Conservation (phyloP, 2,329 filamentous ascomycete species). For the Rhynchosporium agropyri region DNA sequence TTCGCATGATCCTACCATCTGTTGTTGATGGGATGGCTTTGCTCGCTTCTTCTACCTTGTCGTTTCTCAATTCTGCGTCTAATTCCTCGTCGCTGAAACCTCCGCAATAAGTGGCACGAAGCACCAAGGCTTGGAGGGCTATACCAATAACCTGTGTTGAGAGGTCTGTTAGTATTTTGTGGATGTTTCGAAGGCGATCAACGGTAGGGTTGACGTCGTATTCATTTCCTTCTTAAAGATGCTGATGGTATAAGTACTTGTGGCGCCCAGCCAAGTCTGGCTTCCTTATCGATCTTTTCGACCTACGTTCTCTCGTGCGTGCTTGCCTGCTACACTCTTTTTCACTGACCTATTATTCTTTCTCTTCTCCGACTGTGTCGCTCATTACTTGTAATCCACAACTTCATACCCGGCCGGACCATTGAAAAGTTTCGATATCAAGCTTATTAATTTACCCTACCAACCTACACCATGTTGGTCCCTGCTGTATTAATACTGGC, state of each 20-base stretch:
- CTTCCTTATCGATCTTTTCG: constrained; percentile 35
- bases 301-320: constrained; percentile 36
- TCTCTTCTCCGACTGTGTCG: constrained; percentile 39
- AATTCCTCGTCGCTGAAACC: constrained; percentile 32
- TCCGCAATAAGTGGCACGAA: constrained; percentile 25
- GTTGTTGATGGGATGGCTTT: constrained; percentile 13
- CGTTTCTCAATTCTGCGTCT: constrained; percentile 22
- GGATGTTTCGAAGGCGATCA: constrained; percentile 29
- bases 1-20: constrained; percentile 24
- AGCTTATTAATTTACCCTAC: constrained; percentile 15
- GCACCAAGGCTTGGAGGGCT: constrained; percentile 31
- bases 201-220: constrained; percentile 22
- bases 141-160: constrained; percentile 9
- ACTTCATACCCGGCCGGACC: constrained; percentile 31
- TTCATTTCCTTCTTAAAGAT: constrained; percentile 26
- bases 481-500: constrained; percentile 34
- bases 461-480: constrained; percentile 33
- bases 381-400: constrained; percentile 29
- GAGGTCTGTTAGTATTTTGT: constrained; percentile 14
- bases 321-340: constrained; percentile 28
- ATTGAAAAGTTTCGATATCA: constrained; percentile 23
- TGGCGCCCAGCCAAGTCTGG: constrained; percentile 20
- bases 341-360: constrained; percentile 32
- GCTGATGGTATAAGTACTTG: constrained; percentile 25
- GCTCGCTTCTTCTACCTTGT: constrained; percentile 21